A percentile compares a stretch with the other conserved stretches of the same genome.
phyloP scores from a whole-genome alignment of 225 moss, liverwort and hornwort species.

The Thuidium tamariscinum region DNA sequence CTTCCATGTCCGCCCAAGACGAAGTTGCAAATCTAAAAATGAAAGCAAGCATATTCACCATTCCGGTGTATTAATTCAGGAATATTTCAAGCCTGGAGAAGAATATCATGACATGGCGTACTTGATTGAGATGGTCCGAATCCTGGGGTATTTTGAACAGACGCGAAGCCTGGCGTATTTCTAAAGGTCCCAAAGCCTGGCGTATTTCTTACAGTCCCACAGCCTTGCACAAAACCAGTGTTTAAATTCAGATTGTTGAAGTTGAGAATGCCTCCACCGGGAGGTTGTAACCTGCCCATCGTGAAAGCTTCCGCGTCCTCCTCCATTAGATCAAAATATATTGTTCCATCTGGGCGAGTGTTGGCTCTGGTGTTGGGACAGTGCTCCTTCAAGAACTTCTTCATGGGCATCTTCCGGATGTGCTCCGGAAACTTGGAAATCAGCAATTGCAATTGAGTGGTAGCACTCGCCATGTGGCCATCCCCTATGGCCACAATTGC shows the following conservation, averaged over 20 bases:
- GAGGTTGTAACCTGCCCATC: background rate
- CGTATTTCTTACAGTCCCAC: background rate
- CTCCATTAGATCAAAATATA: conserved; percentile 3
- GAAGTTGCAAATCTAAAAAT: background rate
- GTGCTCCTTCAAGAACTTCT: conserved; percentile 34
- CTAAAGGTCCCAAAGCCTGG: conserved; percentile 4
- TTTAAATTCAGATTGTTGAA: conserved; percentile 6
- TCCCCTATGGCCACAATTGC: conserved; percentile 37
- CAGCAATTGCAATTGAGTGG: conserved; percentile 34
- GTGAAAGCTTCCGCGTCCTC: background rate
- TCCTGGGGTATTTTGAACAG: conserved; percentile 22
- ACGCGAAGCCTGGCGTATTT: conserved; percentile 8
- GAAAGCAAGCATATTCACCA: background rate
- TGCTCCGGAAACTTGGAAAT: conserved; percentile 35
- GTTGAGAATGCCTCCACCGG: background rate
- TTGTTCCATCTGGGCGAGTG: conserved; percentile 23
- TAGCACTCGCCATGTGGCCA: conserved; percentile 38
- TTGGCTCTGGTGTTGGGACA: conserved; percentile 27
- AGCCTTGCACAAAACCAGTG: conserved; percentile 3
- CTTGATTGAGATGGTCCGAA: conserved; percentile 25
- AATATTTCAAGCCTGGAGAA: background rate
- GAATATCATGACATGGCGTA: background rate
- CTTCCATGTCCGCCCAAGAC: background rate
- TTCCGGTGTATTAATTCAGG: background rate
- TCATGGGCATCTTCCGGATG: conserved; percentile 52